Evolutionary conservation across 2,329 filamentous ascomycete genomes (phyloP), one percentile per base, ranked within the genome.

Genomic region (Myriosclerotinia duriaeana): DNA sequence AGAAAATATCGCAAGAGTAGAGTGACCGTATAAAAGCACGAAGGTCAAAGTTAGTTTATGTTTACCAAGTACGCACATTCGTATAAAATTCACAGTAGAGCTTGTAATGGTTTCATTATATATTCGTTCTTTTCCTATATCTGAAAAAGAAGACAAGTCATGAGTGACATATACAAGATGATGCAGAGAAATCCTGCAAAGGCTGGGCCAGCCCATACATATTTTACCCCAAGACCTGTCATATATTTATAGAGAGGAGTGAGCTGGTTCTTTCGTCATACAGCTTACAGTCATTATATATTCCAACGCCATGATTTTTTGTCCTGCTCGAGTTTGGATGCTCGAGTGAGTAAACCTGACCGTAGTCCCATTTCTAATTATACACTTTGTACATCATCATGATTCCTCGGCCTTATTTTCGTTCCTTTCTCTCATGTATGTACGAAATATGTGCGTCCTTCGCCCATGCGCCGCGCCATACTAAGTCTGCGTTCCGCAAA

Each of bases 361-460:
- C 58, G 44, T 61, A 40, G 26, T 53, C 55, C 64, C 48, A 40
- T 66, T 66, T 61, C 22, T 66, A 60, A 44, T 66, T 56, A 61
- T 66, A 66, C 64, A 66, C 64, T 66, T 66, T 66, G 38, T 66
- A 66, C 55, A 66, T 50, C 46, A 14, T 61, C 38, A 38, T 53
- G 14, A 59, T 65, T 59, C 53, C 42, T 38, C 42, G 42, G 34
- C 53, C n/a, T 3, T 40, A 15, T 42, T 30, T 42, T 2, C 36
- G 20, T 30, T 26, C 36, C 12, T 54, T 20, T 12, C 38, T 22
- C 34, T 22, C 58, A 15, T 5, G 15, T 58, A 60, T 60, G 30
- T 22, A n/a, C 30, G 30, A 4, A 22, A 17, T 59, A 36, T 9
- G 17, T 22, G 11, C n/a, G 34, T 30, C 11, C 20, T 3, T 34